Evolutionary conservation across 2,329 filamentous ascomycete species (phyloP).

Genomic region (Nemania sp.): DNA sequence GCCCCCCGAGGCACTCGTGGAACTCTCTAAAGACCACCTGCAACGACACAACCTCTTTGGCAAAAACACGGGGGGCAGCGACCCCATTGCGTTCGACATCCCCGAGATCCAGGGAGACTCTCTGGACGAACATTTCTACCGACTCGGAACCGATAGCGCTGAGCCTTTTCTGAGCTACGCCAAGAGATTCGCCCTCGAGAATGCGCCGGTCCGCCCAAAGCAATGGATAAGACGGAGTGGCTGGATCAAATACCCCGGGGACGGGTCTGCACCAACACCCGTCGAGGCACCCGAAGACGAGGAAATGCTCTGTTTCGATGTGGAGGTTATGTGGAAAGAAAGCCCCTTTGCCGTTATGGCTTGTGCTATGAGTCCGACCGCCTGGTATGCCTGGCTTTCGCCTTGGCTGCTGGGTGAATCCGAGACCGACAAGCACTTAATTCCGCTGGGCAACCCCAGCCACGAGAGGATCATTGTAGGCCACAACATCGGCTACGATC

Average conservation of each 20-base stretch:
- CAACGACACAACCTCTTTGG: slow-evolving; percentile 83
- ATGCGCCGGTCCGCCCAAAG: slow-evolving; percentile 62
- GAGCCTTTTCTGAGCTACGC: slow-evolving; percentile 81
- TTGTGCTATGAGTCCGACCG: slow-evolving; percentile 83
- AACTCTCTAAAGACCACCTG: slow-evolving; percentile 81
- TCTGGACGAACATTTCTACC: slow-evolving; percentile 93
- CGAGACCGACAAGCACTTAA: slow-evolving; percentile 74
- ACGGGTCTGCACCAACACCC: slow-evolving; percentile 67
- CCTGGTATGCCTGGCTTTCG: slow-evolving; percentile 98
- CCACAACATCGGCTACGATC: slow-evolving; percentile 95
- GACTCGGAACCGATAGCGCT: slow-evolving; percentile 81
- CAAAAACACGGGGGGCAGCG: slow-evolving; percentile 79
- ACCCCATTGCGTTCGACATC: slow-evolving; percentile 83
- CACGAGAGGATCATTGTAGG: slow-evolving; percentile 81
- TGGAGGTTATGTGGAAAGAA: slow-evolving; percentile 95
- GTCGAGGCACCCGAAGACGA: slow-evolving; percentile 76
- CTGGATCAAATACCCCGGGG: slow-evolving; percentile 88
- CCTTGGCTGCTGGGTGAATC: slow-evolving; percentile 91
- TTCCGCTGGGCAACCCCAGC: slow-evolving; percentile 80
- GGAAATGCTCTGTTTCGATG: slow-evolving; percentile 86
- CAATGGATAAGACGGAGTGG: slow-evolving; percentile 81
- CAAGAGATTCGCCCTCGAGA: slow-evolving; percentile 70
- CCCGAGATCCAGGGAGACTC: slow-evolving; percentile 78
- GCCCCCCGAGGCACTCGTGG: slow-evolving; percentile 72
- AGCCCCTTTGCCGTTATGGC: slow-evolving; percentile 95